Evolutionary conservation across 805 yeast genomes (phyloP), one percentile per base, ranked within the genome.

Genomic region (Hanseniaspora meyeri): DNA sequence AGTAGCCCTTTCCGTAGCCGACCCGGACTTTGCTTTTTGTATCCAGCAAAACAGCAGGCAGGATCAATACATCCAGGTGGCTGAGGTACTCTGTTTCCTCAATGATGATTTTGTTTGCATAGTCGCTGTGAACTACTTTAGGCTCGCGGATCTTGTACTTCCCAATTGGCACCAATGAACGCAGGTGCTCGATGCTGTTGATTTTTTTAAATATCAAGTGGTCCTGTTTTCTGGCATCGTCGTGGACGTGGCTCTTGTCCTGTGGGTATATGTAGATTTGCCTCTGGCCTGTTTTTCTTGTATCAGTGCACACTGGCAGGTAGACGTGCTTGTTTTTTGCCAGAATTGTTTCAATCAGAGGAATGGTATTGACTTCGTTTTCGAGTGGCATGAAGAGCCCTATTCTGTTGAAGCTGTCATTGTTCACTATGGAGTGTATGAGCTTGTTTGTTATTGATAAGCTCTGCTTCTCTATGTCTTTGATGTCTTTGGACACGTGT

Each of bases 1-100:
- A 91, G 67, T 79, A 89, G 0, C 97, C 98, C 5, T 83, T 91
- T 1, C 98, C 98, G 66, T 88, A 95, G 1, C 98, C 98, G 54
- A 91, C 66, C 55, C 98, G 67, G 12, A 72, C 66, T 24, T 81
- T 70, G 6, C 61, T 59, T 27, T 61, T 51, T 6, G 65, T 62
- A 12, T 65, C 60, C 67, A 87, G 90, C 0, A 87, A 96, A 1
- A 91, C 83, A 0, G 95, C 97, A 0, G 97, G 97, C 0, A 91
- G 74, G 7, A 91, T 68, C 7, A 91, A 70, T 10, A 91, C 62
- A 62, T 91, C 97, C 24, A 91, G 68, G n/a, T 45, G 34, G 37
- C 16, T 31, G 19, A 45, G 16, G 16, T 45, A 45, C 11, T 51
- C 55, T 3, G 66, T 64, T 2, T 70, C 70, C 29, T 62, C 50